Conservation (phyloP, 2,329 filamentous ascomycete species). For the Penicillium sp. region DNA sequence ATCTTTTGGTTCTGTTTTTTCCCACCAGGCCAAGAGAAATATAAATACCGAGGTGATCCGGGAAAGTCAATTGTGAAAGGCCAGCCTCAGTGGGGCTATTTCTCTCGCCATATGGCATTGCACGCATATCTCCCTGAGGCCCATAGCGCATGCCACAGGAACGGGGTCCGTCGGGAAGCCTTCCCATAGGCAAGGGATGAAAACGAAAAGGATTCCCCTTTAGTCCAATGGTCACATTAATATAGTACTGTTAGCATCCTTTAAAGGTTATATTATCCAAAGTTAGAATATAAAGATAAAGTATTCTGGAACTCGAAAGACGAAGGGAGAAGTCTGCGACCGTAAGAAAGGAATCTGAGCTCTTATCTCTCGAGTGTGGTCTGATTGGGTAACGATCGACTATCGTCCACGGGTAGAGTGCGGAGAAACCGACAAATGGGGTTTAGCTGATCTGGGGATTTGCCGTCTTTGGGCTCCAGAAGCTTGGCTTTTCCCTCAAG, state of each 20-base stretch:
- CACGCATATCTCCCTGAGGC: slow-evolving; percentile 2
- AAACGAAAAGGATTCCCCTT: neutral
- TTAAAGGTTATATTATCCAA: neutral
- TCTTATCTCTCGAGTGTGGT: neutral
- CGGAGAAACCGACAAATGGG: slow-evolving; percentile 18
- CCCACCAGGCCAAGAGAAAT: neutral
- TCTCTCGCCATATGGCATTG: slow-evolving; percentile 7
- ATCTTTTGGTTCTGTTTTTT: too few species aligned
- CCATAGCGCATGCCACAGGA: slow-evolving; percentile 5
- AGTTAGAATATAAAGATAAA: neutral
- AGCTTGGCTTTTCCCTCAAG: slow-evolving; percentile 11
- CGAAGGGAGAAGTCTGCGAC: too few species aligned
- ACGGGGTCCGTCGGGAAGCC: slow-evolving; percentile 22
- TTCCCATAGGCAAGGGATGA: slow-evolving; percentile 17
- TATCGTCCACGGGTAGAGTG: slow-evolving; percentile 17
- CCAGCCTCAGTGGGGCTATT: slow-evolving; percentile 5
- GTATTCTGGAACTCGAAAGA: neutral
- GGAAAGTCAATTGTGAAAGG: neutral
- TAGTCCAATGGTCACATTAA: neutral
- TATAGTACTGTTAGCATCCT: neutral
- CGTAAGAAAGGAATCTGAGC: neutral
- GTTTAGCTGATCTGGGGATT: slow-evolving; percentile 13
- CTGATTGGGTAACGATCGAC: slow-evolving; percentile 16
- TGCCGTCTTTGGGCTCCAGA: slow-evolving; percentile 6
- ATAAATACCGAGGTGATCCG: neutral